Conservation (phyloP, 164 flowering plant genomes). For the Saururus chinensis region DNA sequence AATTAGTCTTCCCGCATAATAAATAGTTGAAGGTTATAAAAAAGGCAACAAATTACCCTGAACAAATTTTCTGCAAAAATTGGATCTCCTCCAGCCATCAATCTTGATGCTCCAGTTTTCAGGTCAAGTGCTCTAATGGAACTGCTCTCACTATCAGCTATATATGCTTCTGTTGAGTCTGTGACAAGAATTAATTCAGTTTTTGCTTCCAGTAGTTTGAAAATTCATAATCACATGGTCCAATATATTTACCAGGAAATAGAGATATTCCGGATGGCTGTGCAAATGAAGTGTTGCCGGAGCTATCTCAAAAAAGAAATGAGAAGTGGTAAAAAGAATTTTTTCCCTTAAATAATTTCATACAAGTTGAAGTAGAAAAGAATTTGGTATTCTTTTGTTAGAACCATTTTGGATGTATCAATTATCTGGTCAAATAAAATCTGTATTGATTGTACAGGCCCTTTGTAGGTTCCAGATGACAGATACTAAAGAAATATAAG, state of each 20-base stretch:
- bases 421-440: too few relatives aligned
- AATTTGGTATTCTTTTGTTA: too few relatives aligned
- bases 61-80: constrained; percentile 78
- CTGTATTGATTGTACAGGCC: too few relatives aligned
- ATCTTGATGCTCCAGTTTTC: constrained; percentile 78
- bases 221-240: not conserved
- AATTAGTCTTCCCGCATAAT: not conserved
- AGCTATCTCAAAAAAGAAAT: constrained; percentile 30
- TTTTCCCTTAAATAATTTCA: too few relatives aligned
- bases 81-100: constrained; percentile 91
- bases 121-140: constrained; percentile 79
- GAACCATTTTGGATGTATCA: too few relatives aligned
- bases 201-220: not conserved
- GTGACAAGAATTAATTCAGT: not conserved
- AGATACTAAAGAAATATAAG: too few relatives aligned
- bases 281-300: constrained; percentile 75
- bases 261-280: constrained; percentile 92
- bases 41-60: constrained; percentile 33
- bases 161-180: constrained; percentile 58
- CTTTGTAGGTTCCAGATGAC: too few relatives aligned
- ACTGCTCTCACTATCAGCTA: constrained; percentile 99
- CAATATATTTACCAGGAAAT: constrained; percentile 50
- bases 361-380: too few relatives aligned
- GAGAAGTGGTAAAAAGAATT: constrained; percentile 1
- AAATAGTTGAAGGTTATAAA: not conserved